Conservation (phyloP, 2,329 filamentous ascomycete species). For the Penicillium rolfsii region DNA sequence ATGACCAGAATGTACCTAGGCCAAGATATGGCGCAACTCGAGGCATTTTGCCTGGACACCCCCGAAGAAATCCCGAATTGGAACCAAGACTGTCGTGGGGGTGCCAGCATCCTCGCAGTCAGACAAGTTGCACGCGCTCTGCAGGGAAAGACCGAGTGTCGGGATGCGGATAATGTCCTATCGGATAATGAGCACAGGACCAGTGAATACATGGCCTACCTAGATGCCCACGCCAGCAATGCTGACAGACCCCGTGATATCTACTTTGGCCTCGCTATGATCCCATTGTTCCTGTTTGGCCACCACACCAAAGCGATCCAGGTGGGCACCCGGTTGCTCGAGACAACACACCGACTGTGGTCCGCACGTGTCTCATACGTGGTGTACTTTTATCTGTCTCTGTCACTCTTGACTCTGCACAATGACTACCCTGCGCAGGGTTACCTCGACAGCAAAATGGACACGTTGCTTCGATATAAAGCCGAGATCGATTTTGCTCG, state of each 20-base stretch:
- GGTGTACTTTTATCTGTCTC: constrained; percentile 51
- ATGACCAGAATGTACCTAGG: constrained; percentile 60
- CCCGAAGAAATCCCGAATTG: constrained; percentile 62
- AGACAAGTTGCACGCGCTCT: constrained; percentile 62
- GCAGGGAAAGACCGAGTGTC: constrained; percentile 62
- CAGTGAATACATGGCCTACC: constrained; percentile 52
- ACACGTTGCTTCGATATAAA: constrained; percentile 55
- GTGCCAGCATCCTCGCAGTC: constrained; percentile 58
- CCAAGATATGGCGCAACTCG: constrained; percentile 61
- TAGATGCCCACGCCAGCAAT: constrained; percentile 51
- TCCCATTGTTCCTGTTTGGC: constrained; percentile 52
- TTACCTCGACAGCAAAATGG: constrained; percentile 53
- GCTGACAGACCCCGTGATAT: constrained; percentile 58
- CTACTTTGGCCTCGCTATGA: constrained; percentile 56
- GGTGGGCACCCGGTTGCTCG: constrained; percentile 45
- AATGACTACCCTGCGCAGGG: constrained; percentile 47
- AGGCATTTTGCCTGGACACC: constrained; percentile 60
- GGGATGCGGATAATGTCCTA: constrained; percentile 54
- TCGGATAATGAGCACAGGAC: constrained; percentile 59
- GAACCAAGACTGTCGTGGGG: constrained; percentile 61
- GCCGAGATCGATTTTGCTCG: constrained; percentile 57
- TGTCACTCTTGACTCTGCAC: constrained; percentile 49
- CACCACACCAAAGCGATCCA: constrained; percentile 51
- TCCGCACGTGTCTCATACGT: constrained; percentile 48
- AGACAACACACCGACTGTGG: constrained; percentile 51